phyloP scores from a whole-genome alignment of 768 basidiomycete genomes.

The Floccularia luteovirens region DNA sequence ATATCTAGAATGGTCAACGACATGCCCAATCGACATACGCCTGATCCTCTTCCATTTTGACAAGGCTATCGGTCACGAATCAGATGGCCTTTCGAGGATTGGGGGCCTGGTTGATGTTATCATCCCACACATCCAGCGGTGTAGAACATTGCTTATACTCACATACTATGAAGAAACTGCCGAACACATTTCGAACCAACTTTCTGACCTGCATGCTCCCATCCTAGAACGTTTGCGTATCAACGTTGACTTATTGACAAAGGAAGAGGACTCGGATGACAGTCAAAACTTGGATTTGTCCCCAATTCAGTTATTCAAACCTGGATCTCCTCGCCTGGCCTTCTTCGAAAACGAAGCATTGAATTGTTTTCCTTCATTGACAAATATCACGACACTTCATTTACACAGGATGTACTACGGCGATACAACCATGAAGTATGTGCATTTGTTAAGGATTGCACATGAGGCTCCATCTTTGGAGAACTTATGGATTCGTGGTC shows the following conservation, averaged over 20 bases:
- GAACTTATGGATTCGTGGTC: conserved; percentile 21
- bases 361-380: conserved; percentile 15
- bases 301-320: conserved; percentile 6
- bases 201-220: conserved; percentile 14
- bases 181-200: conserved; percentile 12
- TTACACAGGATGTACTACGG: conserved; percentile 13
- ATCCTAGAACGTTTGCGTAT: conserved; percentile 17
- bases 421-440: conserved; percentile 7
- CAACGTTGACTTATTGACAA: background rate
- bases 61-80: conserved; percentile 1
- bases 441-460: conserved; percentile 12
- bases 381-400: conserved; percentile 23
- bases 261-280: background rate
- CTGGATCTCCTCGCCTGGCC: conserved; percentile 14
- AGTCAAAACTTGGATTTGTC: conserved; percentile 4
- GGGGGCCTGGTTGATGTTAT: conserved; percentile 14
- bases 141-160: conserved; percentile 18
- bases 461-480: conserved; percentile 14
- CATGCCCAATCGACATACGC: conserved; percentile 17
- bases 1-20: conserved; percentile 23
- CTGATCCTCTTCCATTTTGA: conserved; percentile 23
- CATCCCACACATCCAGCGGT: conserved; percentile 13
- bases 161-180: conserved; percentile 15
- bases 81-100: conserved; percentile 6
- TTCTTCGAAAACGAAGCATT: conserved; percentile 19